Percentiles rank a stretch among this genome's conserved stretches.
phyloP scores from a whole-genome alignment of 176 grass and related monocot genomes.

The Zoysia japonica region DNA sequence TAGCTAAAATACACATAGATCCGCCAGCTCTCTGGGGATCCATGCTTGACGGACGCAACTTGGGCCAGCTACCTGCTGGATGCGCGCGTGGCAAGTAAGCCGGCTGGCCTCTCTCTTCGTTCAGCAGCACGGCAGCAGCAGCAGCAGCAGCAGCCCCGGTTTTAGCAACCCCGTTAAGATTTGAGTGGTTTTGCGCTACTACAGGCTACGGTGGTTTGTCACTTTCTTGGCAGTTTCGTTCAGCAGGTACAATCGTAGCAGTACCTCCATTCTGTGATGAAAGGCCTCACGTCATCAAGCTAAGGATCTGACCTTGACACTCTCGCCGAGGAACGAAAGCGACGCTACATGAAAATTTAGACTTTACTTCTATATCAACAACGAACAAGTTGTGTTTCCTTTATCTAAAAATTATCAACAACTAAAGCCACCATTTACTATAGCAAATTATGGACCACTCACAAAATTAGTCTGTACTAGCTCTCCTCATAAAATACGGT shows the following conservation, averaged over 20 bases:
- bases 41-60: constrained; percentile 7
- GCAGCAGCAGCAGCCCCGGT: neutral
- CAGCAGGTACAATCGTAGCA: neutral
- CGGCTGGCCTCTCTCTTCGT: neutral
- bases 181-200: neutral
- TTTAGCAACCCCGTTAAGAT: neutral
- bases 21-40: neutral
- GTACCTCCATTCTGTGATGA: neutral
- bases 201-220: neutral
- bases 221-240: neutral
- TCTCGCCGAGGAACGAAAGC: too few species aligned
- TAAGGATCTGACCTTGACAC: neutral
- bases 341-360: too few species aligned
- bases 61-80: neutral
- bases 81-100: neutral
- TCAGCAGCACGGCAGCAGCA: neutral
- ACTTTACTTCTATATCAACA: too few species aligned
- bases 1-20: neutral
- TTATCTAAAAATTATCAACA: too few species aligned
- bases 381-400: too few species aligned
- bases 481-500: too few species aligned
- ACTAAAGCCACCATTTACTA: neutral
- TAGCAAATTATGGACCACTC: neutral
- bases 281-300: neutral
- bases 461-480: too few species aligned